These are phyloP conservation scores for Pythium myriotylum DNA, from an alignment of 352 stramenopile species.

Conservation along the genomic window DNA sequence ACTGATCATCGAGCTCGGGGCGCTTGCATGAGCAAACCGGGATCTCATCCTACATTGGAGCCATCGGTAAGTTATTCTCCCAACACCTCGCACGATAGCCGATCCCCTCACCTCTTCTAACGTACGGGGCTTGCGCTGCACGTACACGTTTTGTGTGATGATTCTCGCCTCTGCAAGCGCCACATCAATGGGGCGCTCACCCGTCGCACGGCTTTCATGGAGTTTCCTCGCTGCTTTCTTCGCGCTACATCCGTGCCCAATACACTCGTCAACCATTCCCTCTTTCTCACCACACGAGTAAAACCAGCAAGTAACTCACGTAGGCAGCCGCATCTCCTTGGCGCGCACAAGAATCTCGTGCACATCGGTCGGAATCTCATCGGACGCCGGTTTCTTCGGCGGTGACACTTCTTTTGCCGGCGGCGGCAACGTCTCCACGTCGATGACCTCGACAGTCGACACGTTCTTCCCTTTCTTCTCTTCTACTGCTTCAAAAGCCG, in stretches of 20 bases:
- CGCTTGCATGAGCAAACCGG: conserved; percentile 57
- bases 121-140: conserved; percentile 62
- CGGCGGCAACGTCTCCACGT: not conserved
- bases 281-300: too few species aligned
- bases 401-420: not conserved
- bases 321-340: conserved; percentile 19
- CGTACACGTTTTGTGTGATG: conserved; percentile 73
- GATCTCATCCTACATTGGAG: conserved; percentile 64
- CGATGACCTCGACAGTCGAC: not conserved
- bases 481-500: too few species aligned
- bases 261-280: too few species aligned
- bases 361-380: conserved; percentile 17
- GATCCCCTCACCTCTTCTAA: conserved; percentile 39
- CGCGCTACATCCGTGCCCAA: conserved; percentile 22
- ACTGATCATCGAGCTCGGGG: conserved; percentile 33
- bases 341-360: conserved; percentile 25
- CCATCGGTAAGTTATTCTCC: too few species aligned
- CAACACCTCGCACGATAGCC: not conserved
- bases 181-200: conserved; percentile 67
- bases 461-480: too few species aligned
- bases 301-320: conserved; percentile 4
- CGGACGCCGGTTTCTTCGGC: not conserved
- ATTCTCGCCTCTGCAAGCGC: conserved; percentile 74
- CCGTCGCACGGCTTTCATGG: conserved; percentile 58
- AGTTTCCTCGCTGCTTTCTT: conserved; percentile 45